Evolutionary conservation across 176 grass and related monocot genomes (phyloP), one percentile per base, ranked within the genome.

Genomic region (Rhynchospora tenuis): DNA sequence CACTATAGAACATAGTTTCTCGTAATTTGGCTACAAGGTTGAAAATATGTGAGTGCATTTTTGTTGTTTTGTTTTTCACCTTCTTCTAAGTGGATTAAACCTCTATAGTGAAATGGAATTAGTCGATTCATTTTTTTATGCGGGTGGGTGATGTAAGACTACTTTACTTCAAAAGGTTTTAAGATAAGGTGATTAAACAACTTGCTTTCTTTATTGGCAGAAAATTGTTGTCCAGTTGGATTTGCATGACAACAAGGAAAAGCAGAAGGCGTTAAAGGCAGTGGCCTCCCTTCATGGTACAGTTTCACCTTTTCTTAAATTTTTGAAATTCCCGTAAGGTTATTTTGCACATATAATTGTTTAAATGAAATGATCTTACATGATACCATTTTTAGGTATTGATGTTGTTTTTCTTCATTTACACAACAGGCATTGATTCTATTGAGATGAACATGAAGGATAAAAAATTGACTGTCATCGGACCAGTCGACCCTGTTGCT

Each of bases 191-290:
- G 26, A 77, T 77, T 46, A 62, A 63, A 22, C 38, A 81, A 27
- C 15, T 71, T 33, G 38, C 23, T n/a, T 84, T 62, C 77, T 20
- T 28, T 31, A 56, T 85, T 64, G 79, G 55, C 90, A 97, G 94
- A 94, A 91, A 94, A 90, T 92, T 42, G 87, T 97, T 65, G 85
- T 97, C 85, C 93, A 88, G 72, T 47, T 97, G 86, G 83, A 91
- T 66, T 19, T 97, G 78, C 72, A 89, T n/a, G 89, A 92, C 81
- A 89, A 85, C 33, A 92, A 56, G 59, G 92, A 94, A 42, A 97
- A 97, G 80, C 94, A 87, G 88, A 97, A 92, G 90, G 94, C 94
- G 6, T 77, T 97, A 56, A 97, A 94, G 85, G 81, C 83, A 12
- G 90, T 97, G 24, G 83, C 94, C 23, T 13, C 55, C 50, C 70